A percentile compares a stretch with the other conserved stretches of the same genome.
Evolutionary conservation across 805 yeast genomes (phyloP).

Genomic region (Wickerhamomyces bisporus): DNA sequence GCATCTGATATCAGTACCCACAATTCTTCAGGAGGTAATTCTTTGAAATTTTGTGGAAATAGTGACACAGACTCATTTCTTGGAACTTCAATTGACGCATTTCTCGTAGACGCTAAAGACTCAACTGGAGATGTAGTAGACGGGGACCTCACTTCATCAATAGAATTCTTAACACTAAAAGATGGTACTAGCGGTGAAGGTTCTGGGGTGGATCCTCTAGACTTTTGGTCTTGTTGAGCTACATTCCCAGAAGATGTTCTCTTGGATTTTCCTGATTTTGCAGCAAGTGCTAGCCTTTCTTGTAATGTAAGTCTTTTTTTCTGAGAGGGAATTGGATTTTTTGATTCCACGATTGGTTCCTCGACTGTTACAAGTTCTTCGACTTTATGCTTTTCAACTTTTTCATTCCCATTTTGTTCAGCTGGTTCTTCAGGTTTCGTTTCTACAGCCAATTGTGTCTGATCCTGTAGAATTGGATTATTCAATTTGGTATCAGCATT

Average conservation of each 20-base stretch:
- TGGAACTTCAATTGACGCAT: conserved; percentile 5
- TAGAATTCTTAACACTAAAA: not conserved
- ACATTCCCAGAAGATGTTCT: conserved; percentile 14
- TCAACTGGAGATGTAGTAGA: not conserved
- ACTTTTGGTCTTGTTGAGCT: not conserved
- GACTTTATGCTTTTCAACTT: too few species aligned
- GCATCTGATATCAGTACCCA: conserved; percentile 11
- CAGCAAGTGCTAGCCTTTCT: conserved; percentile 81
- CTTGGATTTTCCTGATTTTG: conserved; percentile 37
- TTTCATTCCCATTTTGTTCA: too few species aligned
- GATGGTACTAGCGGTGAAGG: not conserved
- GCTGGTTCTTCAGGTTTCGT: too few species aligned
- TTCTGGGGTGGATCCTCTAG: not conserved
- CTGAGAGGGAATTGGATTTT: conserved; percentile 20
- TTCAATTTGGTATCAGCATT: too few species aligned
- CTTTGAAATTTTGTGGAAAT: conserved; percentile 11
- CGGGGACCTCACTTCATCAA: not conserved
- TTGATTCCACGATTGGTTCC: too few species aligned
- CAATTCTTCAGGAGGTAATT: conserved; percentile 13
- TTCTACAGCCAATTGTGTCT: too few species aligned
- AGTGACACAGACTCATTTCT: conserved; percentile 3
- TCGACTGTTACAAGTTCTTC: too few species aligned
- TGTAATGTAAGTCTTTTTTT: conserved; percentile 71
- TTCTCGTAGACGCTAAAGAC: not conserved
- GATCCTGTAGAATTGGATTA: too few species aligned